A percentile compares a stretch with the other conserved stretches of the same genome.
Conservation (phyloP, 345 rosid genomes). For the Diplotaxis tenuifolia region DNA sequence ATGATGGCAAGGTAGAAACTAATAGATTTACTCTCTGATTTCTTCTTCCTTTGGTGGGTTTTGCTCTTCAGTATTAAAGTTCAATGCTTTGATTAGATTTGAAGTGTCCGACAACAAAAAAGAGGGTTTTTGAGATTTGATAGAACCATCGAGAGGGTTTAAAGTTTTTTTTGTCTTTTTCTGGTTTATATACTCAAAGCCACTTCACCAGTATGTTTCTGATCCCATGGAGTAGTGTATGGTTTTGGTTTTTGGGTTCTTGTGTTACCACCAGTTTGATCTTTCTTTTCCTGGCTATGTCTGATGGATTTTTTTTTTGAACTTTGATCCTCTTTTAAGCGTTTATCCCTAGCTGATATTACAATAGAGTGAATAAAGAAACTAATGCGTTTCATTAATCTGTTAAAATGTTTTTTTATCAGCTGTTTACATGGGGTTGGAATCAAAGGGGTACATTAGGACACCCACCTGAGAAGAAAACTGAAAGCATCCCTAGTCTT, state of each 20-base stretch:
- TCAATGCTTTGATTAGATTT: background rate
- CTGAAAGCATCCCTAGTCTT: conserved; percentile 81
- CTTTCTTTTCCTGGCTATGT: background rate
- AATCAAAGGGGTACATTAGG: conserved; percentile 99
- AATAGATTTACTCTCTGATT: background rate
- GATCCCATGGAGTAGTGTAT: background rate
- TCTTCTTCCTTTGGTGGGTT: background rate
- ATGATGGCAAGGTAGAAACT: conserved; percentile 77
- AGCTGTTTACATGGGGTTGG: conserved; percentile 99
- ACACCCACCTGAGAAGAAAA: conserved; percentile 86
- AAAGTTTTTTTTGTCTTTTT: background rate
- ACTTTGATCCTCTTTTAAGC: background rate
- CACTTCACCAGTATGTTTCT: background rate
- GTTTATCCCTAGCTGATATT: no score
- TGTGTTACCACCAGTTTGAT: background rate
- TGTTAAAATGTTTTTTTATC: no score
- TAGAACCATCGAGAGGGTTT: conserved; percentile 13
- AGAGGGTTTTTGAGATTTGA: conserved; percentile 20
- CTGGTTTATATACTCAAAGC: background rate
- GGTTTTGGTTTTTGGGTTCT: conserved; percentile 9
- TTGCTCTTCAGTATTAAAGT: background rate
- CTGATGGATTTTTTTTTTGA: background rate
- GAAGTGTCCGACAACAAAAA: no score
- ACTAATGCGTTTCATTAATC: no score
- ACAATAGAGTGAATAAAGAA: no score